Evolutionary conservation across 352 stramenopile genomes (phyloP), one percentile per base, ranked within the genome.

Genomic region (Globisporangium paddicum): DNA sequence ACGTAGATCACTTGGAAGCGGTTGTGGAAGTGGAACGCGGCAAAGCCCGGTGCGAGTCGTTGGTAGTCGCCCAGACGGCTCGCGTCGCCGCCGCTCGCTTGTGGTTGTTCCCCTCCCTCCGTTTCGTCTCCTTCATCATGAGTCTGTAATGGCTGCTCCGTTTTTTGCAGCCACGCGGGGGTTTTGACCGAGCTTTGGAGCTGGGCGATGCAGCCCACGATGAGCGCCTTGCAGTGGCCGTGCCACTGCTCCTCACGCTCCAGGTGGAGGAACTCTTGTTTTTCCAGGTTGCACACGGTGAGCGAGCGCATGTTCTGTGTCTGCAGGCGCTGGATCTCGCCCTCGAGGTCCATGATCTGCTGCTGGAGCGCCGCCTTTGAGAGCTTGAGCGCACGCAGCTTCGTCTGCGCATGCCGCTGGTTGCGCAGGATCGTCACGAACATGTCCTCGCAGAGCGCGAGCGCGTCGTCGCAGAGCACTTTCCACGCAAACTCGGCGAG

Each of bases 171-270:
- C 73, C 73, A 82, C 19, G 71, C 67, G 1, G 68, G 41, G 10
- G 62, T 51, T 19, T 63, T 67, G 5, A 57, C 57, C 2, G 60
- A 51, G 1, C 52, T 40, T 6, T 63, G 52, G 2, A 82, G 28
- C 14, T 64, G 48, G 1, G 40, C 23, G n/a, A 82, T 18, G n/a
- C 60, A 75, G 23, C 50, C 56, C 18, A 79, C 45, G 35, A 79
- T 54, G 5, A 82, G 66, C 40, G 70, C 46, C 35, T 82, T 82
- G 53, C 70, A 82, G 44, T 82, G 61, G 10, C 70, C 71, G 26
- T 82, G 73, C 73, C 73, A 82, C 19, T 38, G 58, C 34, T 77
- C 73, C 37, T 82, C 73, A 18, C 63, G 38, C 52, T 78, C 70
- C 2, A 77, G 53, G n/a, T 70, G 60, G 4, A 48, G 32, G 37